Conservation (phyloP, 495 filamentous ascomycete genomes). For the Astrothelium macrocarpum region DNA sequence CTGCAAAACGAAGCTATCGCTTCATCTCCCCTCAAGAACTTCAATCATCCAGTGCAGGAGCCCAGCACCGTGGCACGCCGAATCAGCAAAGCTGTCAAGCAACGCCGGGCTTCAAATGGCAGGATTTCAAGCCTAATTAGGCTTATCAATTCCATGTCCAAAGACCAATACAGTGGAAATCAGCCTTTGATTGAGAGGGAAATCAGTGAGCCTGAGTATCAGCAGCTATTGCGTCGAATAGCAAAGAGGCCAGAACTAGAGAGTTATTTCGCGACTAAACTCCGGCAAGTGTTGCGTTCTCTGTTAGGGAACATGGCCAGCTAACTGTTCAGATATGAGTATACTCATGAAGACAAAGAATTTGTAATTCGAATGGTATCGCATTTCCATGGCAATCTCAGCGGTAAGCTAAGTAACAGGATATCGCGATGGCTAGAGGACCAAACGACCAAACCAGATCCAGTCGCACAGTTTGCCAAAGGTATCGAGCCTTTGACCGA, state of each 20-base stretch:
- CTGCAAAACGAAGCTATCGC: background rate
- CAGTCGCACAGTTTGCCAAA: background rate
- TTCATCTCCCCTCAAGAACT: background rate
- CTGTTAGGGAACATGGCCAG: background rate
- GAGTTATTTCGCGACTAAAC: background rate
- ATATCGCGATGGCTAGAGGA: background rate
- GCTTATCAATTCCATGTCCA: background rate
- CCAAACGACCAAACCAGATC: background rate
- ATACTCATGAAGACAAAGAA: background rate
- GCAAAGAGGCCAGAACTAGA: background rate
- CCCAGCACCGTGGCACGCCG: background rate
- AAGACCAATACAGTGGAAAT: background rate
- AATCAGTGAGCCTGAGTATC: background rate
- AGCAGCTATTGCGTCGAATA: background rate
- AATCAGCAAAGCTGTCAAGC: background rate
- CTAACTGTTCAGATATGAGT: background rate
- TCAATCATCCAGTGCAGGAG: background rate
- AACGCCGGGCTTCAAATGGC: background rate
- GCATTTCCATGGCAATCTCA: background rate
- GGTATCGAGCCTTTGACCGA: background rate
- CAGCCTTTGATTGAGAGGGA: background rate
- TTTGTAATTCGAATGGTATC: background rate
- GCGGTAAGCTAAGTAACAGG: background rate
- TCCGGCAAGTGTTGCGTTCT: background rate
- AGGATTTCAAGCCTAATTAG: background rate